Evolutionary conservation across 768 basidiomycete genomes (phyloP).

Genomic region (Tephrocybe sp.): DNA sequence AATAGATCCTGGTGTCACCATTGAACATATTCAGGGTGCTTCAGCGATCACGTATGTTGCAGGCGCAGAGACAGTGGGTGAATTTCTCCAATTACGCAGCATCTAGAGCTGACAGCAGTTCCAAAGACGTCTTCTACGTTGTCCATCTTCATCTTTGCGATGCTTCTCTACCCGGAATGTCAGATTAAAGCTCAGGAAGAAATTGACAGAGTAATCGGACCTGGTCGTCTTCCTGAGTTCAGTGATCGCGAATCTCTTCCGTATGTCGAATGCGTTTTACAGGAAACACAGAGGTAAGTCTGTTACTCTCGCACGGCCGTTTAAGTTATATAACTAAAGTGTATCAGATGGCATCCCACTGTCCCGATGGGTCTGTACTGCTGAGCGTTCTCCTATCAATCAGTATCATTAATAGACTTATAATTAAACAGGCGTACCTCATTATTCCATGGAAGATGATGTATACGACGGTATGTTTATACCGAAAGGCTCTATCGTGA

Average conservation of each 20-base stretch:
- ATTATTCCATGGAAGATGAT: constrained; percentile 17
- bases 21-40: constrained; percentile 13
- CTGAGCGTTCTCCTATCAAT: background rate
- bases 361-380: constrained; percentile 13
- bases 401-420: background rate
- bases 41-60: constrained; percentile 10
- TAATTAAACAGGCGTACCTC: constrained; percentile 16
- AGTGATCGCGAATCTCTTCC: constrained; percentile 15
- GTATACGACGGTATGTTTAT: constrained; percentile 21
- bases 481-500: constrained; percentile 19
- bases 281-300: constrained; percentile 12
- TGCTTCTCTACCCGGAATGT: constrained; percentile 17
- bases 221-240: constrained; percentile 16
- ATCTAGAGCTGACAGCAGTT: constrained; percentile 1
- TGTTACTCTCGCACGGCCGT: background rate
- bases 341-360: constrained; percentile 15
- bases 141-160: constrained; percentile 13
- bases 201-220: constrained; percentile 15
- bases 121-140: constrained; percentile 11
- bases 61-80: constrained; percentile 13
- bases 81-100: background rate
- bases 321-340: background rate
- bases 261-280: constrained; percentile 12
- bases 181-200: constrained; percentile 17
- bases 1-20: background rate